Percentiles rank a stretch among this genome's conserved stretches.
Conservation (phyloP, 2,329 filamentous ascomycete genomes). For the Ophiocordyceps robertsii region DNA sequence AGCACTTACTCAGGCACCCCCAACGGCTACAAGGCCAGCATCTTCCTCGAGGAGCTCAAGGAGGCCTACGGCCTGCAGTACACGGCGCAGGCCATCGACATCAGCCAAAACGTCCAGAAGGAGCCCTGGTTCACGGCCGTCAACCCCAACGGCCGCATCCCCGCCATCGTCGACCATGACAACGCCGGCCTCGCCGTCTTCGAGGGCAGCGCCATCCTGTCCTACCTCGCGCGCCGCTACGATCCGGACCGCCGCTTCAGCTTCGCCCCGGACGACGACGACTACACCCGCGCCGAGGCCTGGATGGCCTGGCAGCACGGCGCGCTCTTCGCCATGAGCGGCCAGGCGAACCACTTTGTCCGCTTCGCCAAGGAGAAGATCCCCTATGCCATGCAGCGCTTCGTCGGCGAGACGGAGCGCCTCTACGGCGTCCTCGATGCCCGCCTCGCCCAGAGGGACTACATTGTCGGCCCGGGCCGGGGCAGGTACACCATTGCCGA, state of each 20-base stretch:
- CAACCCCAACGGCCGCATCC: slow-evolving; percentile 52
- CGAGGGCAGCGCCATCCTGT: slow-evolving; percentile 60
- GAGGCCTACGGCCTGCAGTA: slow-evolving; percentile 50
- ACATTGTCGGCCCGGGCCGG: slow-evolving; percentile 35
- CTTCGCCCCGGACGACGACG: slow-evolving; percentile 23
- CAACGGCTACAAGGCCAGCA: slow-evolving; percentile 42
- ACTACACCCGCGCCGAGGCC: slow-evolving; percentile 19
- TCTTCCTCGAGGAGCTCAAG: slow-evolving; percentile 53
- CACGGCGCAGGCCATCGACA: slow-evolving; percentile 45
- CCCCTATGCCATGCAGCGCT: slow-evolving; percentile 58
- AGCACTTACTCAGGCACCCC: slow-evolving; percentile 24
- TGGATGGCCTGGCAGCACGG: slow-evolving; percentile 63
- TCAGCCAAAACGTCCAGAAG: slow-evolving; percentile 50
- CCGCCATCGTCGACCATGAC: slow-evolving; percentile 54
- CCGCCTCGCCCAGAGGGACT: slow-evolving; percentile 42
- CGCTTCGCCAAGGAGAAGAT: slow-evolving; percentile 55
- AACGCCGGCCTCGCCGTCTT: slow-evolving; percentile 51
- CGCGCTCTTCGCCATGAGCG: slow-evolving; percentile 61
- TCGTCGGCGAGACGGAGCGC: slow-evolving; percentile 61
- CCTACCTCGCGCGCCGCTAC: slow-evolving; percentile 61
- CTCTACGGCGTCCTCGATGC: slow-evolving; percentile 60
- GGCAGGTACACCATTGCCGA: slow-evolving; percentile 56
- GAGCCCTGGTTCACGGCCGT: slow-evolving; percentile 51
- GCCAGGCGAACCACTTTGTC: slow-evolving; percentile 62
- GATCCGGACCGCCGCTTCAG: slow-evolving; percentile 39